Base-by-base conservation (phyloP, 2,329 filamentous ascomycete species). In the Monosporascus sp. region DNA sequence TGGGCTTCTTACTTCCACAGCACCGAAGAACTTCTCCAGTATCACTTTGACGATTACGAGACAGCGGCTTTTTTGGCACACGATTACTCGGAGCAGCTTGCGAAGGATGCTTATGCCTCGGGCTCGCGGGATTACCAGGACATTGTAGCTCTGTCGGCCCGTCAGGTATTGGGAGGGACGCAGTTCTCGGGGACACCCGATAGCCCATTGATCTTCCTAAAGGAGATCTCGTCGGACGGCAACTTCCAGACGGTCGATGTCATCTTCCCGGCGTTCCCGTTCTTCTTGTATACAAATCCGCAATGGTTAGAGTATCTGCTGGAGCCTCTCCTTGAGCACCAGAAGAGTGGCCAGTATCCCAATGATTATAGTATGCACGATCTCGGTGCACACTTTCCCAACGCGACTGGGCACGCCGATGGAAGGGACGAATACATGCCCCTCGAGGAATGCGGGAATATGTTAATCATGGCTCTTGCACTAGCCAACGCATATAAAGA, bases 221-320 rank as follows among this genome's bases (percentile, higher is more conserved):
- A 94, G 66, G 90, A 94, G 67, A 93, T 94, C 52, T 90, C 88
- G 1, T 91, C 87, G 2, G 88, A 93, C 62, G 89, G 89, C 4
- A 93, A 95, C 63, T 86, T 86, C 68, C 89, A 94, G 66, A 94
- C 89, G 0, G 87, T 94, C 11, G 89, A 93, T 72, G 88, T 95
- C 53, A 93, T 95, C 62, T 94, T 91, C 74, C 90, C 89, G 0
- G 81, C 89, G 0, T 92, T 90, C 70, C 89, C 90, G 0, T 94
- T 93, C 77, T 93, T 93, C 74, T 69, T 93, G 20, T 94, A 93
- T 66, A 91, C 89, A 18, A 91, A 92, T 61, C 89, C 89, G 2
- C 77, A 82, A 54, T 93, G 89, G 88, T 74, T 92, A 53, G 87
- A 85, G 1, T 92, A 92, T 64, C 76, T 93, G 3, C 74, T 94